These are phyloP conservation scores for Cytospora chrysosperma DNA, from an alignment of 2,329 filamentous ascomycete species.

Conservation along the genomic window DNA sequence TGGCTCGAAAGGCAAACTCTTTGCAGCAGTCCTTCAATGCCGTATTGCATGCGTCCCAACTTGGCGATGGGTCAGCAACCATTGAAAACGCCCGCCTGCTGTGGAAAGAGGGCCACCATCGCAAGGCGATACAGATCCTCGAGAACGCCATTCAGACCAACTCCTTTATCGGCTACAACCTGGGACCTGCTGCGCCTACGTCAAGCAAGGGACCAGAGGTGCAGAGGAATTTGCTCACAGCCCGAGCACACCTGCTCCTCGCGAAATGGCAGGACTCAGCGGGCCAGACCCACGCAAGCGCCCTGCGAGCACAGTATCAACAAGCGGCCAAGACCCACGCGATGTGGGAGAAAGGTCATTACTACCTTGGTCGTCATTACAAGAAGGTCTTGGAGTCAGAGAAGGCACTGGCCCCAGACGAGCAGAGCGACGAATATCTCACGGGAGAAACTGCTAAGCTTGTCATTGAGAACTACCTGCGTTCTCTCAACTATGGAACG, in stretches of 20 bases:
- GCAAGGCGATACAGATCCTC: constrained; percentile 90
- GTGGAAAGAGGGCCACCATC: constrained; percentile 90
- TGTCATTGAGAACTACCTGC: constrained; percentile 89
- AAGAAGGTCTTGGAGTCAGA: constrained; percentile 93
- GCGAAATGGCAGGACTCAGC: constrained; percentile 96
- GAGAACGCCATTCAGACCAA: constrained; percentile 82
- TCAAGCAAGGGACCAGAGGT: constrained; percentile 42
- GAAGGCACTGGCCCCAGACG: constrained; percentile 70
- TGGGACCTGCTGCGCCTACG: constrained; percentile 36
- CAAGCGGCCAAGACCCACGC: constrained; percentile 68
- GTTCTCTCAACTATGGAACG: constrained; percentile 82
- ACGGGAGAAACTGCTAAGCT: constrained; percentile 83
- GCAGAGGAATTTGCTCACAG: constrained; percentile 62
- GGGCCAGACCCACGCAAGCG: constrained; percentile 85
- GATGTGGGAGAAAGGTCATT: constrained; percentile 95
- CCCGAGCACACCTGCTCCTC: constrained; percentile 79
- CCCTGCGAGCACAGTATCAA: constrained; percentile 79
- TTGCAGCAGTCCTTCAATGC: constrained; percentile 90
- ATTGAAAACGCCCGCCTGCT: constrained; percentile 92
- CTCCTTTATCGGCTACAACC: constrained; percentile 55
- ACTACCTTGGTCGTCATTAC: constrained; percentile 95
- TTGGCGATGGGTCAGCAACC: constrained; percentile 82
- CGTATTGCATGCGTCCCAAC: constrained; percentile 80
- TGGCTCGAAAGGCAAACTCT: constrained; percentile 82
- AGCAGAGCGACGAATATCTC: constrained; percentile 74